phyloP scores from a whole-genome alignment of 1,139 yeast genomes.

The Geotrichum reessii region DNA sequence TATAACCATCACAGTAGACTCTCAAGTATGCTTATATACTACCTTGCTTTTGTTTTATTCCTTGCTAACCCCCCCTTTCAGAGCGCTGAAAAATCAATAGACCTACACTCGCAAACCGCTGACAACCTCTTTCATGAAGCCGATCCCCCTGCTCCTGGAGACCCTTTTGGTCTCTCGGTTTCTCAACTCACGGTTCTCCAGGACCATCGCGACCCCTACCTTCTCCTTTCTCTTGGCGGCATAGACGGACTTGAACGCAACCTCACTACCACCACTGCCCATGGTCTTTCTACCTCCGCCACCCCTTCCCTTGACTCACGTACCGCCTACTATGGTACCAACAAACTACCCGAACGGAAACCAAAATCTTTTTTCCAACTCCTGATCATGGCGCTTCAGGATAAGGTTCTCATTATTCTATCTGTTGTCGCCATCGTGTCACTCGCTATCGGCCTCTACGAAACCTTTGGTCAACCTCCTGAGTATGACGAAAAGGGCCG shows the following conservation, averaged over 20 bases:
- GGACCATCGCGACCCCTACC: constrained; percentile 40
- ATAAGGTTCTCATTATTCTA: constrained; percentile 79
- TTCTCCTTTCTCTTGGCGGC: constrained; percentile 34
- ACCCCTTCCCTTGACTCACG: constrained; percentile 1
- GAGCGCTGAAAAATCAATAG: background rate
- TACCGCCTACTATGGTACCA: constrained; percentile 50
- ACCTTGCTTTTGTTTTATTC: background rate
- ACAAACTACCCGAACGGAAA: constrained; percentile 62
- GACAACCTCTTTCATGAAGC: background rate
- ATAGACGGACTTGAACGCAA: constrained; percentile 15
- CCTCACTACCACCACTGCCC: background rate
- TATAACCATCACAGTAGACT: background rate
- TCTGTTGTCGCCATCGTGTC: constrained; percentile 85
- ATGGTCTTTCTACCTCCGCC: too few species aligned
- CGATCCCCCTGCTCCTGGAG: background rate
- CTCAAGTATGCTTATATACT: background rate
- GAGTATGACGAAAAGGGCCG: constrained; percentile 73
- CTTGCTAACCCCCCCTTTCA: background rate
- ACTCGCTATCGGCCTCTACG: constrained; percentile 83
- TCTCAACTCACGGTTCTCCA: constrained; percentile 36
- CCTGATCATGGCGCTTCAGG: constrained; percentile 82
- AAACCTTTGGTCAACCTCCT: constrained; percentile 80
- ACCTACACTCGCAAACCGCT: background rate
- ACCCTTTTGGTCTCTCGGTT: constrained; percentile 23
- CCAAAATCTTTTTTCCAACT: constrained; percentile 62